phyloP scores from a whole-genome alignment of 108 stramenopile genomes.

The Nitzschia palea region DNA sequence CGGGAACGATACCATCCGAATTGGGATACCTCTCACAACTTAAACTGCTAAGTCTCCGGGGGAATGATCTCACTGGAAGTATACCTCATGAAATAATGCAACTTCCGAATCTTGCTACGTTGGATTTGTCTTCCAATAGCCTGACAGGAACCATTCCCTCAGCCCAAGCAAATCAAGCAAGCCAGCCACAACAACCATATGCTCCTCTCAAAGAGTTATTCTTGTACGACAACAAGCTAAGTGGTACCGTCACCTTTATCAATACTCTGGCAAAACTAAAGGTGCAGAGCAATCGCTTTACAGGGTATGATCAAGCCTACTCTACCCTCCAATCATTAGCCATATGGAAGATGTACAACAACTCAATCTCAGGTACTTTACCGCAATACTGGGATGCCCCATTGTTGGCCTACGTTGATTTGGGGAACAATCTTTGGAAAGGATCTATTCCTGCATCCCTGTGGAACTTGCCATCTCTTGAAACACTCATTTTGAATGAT shows the following conservation, averaged over 20 bases:
- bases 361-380: slow-evolving; percentile 10
- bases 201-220: slow-evolving; percentile 4
- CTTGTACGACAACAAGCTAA: slow-evolving; percentile 5
- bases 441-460: slow-evolving; percentile 37
- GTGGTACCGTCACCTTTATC: slow-evolving; percentile 15
- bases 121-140: slow-evolving; percentile 23
- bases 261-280: background rate
- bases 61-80: slow-evolving; percentile 27
- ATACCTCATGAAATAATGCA: slow-evolving; percentile 23
- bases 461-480: slow-evolving; percentile 23
- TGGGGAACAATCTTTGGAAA: slow-evolving; percentile 24
- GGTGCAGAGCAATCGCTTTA: slow-evolving; percentile 5
- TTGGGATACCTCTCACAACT: slow-evolving; percentile 3
- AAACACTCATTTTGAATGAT: slow-evolving; percentile 11
- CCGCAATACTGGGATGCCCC: slow-evolving; percentile 15
- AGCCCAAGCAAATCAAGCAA: background rate
- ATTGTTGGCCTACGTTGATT: slow-evolving; percentile 7
- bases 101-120: background rate
- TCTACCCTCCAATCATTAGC: background rate
- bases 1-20: slow-evolving; percentile 17
- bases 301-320: slow-evolving; percentile 7
- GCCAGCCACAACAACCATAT: background rate
- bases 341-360: slow-evolving; percentile 17
- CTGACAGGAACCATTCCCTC: slow-evolving; percentile 34
- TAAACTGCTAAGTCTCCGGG: slow-evolving; percentile 7